Evolutionary conservation across 352 stramenopile species (phyloP), one percentile per base, ranked within the genome.

Genomic region (Pythium periplocum): DNA sequence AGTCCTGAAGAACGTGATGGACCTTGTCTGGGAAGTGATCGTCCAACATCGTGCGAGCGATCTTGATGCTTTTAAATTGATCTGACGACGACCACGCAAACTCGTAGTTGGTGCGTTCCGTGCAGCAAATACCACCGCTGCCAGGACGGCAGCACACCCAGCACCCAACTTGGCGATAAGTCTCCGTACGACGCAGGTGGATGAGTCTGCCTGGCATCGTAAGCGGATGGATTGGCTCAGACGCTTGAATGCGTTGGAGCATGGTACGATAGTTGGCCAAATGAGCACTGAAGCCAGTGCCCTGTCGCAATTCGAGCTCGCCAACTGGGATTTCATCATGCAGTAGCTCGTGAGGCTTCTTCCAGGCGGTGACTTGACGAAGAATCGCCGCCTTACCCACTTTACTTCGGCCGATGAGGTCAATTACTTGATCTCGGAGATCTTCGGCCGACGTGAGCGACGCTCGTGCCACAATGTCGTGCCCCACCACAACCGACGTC

Each of bases 1-100:
- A 93, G 55, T 94, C 81, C 48, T 93, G 75, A 5, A 95, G 71
- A 44, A 95, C 84, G 55, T 84, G 79, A 61, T 95, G 81, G 4
- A 95, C 83, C 56, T 93, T 95, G 66, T 95, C 83, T 1, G 84
- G 83, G 48, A 95, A 95, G 54, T 95, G 85, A 47, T 95, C 83
- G 64, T 93, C 83, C 26, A 95, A 66, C 83, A 95, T 95, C 32
- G 83, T 93, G 26, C 83, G 81, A 10, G 73, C 77, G 32, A 95
- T 92, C 48, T 76, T 70, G 39, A 93, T 92, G 48, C 69, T 77
- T 53, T 71, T 65, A 52, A 94, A 94, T 45, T 83, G 59, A 4
- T 73, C 72, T 40, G 69, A 63, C 1, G 62, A 67, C 10, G 79
- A 73, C 84, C 84, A 94, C 10, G 62, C 66, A 55, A 82, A 91